A percentile compares a stretch with the other conserved stretches of the same genome.
These are phyloP conservation scores for Eremothecium cymbalariae DNA, from an alignment of 1,139 yeast species.

Conservation along the genomic window DNA sequence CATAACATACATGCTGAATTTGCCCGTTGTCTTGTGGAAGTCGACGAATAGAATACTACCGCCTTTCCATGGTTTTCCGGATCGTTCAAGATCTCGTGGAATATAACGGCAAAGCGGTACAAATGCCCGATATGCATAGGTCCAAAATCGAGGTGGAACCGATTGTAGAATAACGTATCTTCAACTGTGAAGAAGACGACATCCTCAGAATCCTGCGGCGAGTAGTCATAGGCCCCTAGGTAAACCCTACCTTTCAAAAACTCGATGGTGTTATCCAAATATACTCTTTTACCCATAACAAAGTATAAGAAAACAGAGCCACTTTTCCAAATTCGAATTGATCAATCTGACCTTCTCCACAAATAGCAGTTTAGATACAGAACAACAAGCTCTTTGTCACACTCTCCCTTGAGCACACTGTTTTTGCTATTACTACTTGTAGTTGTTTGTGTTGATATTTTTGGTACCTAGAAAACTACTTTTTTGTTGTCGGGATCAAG, in stretches of 20 bases:
- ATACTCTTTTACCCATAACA: constrained; percentile 26
- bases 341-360: too few relatives aligned
- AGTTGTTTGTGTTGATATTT: too few relatives aligned
- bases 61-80: constrained; percentile 80
- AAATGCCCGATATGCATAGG: constrained; percentile 90
- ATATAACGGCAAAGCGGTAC: constrained; percentile 87
- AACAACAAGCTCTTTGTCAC: too few relatives aligned
- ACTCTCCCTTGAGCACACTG: too few relatives aligned
- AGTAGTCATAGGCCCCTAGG: constrained; percentile 77
- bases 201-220: constrained; percentile 70
- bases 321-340: too few relatives aligned
- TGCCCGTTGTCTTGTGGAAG: constrained; percentile 74
- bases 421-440: too few relatives aligned
- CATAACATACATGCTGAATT: constrained; percentile 92
- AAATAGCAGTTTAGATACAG: too few relatives aligned
- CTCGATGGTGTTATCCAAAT: constrained; percentile 32
- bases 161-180: constrained; percentile 81
- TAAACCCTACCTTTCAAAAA: constrained; percentile 62
- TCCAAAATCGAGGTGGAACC: constrained; percentile 93
- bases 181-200: constrained; percentile 86
- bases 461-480: too few relatives aligned
- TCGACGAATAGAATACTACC: constrained; percentile 79
- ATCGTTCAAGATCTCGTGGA: constrained; percentile 85
- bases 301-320: not conserved
- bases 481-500: too few relatives aligned